Evolutionary conservation across 1,139 yeast genomes (phyloP).

Genomic region (Candida dubliniensis): DNA sequence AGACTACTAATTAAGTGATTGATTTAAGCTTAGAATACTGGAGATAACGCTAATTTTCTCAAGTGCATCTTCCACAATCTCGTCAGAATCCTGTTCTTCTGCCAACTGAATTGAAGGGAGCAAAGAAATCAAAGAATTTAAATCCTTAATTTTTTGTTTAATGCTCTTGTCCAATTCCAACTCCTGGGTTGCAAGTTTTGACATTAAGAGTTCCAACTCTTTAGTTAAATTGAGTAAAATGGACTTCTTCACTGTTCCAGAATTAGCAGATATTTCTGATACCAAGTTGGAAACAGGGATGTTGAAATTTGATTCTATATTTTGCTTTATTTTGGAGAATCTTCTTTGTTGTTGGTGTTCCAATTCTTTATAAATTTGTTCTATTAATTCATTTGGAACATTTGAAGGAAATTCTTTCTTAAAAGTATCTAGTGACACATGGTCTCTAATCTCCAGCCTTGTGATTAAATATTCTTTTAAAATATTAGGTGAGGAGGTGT

Average conservation of each 20-base stretch:
- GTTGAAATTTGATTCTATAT: constrained; percentile 22
- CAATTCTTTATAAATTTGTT: constrained; percentile 20
- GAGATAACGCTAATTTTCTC: constrained; percentile 14
- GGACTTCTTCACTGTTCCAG: constrained; percentile 2
- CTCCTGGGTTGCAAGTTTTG: constrained; percentile 6
- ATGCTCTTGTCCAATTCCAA: constrained; percentile 15
- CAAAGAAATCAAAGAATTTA: constrained; percentile 3
- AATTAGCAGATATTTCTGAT: neutral
- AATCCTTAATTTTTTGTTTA: constrained; percentile 6
- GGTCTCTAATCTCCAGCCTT: constrained; percentile 14
- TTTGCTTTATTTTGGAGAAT: constrained; percentile 15
- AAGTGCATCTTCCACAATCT: constrained; percentile 13
- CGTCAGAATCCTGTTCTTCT: neutral
- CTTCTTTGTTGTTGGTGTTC: constrained; percentile 20
- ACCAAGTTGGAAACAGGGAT: constrained; percentile 21
- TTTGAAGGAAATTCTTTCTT: constrained; percentile 13
- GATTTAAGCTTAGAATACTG: constrained; percentile 1
- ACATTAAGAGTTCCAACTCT: constrained; percentile 6
- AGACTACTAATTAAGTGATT: constrained; percentile 4
- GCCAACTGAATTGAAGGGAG: constrained; percentile 3
- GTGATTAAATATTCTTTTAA: constrained; percentile 13
- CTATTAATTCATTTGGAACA: constrained; percentile 6
- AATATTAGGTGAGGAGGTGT: constrained; percentile 9
- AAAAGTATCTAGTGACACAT: constrained; percentile 11
- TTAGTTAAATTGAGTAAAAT: constrained; percentile 1